Evolutionary conservation across 352 stramenopile genomes (phyloP), one percentile per base, ranked within the genome.

Genomic region (Aphanomyces invadans): DNA sequence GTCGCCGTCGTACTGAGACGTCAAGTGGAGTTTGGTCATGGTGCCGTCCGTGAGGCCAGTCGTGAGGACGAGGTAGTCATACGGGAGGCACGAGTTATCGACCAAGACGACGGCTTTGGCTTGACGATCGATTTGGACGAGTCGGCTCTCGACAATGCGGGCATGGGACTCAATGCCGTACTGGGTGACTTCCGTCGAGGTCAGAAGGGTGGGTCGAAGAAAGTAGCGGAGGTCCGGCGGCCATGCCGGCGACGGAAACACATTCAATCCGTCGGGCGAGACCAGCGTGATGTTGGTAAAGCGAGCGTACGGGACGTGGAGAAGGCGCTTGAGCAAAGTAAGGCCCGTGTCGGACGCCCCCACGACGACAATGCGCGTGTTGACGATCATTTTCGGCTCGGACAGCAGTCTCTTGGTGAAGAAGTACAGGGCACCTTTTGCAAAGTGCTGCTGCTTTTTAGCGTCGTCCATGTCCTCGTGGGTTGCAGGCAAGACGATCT

Each of bases 221-320:
- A 93, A 89, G 15, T 78, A 75, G 1, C 64, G 56, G n/a, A 69
- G 46, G 21, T 73, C 38, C 23, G 65, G 49, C 10, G 69, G 3
- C n/a, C 21, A 28, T 57, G 25, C 10, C 1, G 9, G 17, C 53
- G 53, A 48, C 54, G 55, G 55, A 33, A 53, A 49, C 4, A 88
- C 48, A 5, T 73, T 73, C 32, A 94, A 59, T 1, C 89, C 89
- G 57, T 78, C 70, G 0, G 88, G 86, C 17, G 85, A 89, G 10
- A 97, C 74, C 32, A 97, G 75, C 33, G 84, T 92, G 33, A 97
- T 66, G 69, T 86, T 95, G 0, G 83, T 79, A 62, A 96, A 92
- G 9, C 88, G 76, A 63, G 94, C 46, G 73, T 96, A 94, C n/a
- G 86, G 86, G 15, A 89, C 78, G 4, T 74, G 69, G 2, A 95